phyloP scores from a whole-genome alignment of 495 filamentous ascomycete genomes.

The Umbilicaria muhlenbergii region DNA sequence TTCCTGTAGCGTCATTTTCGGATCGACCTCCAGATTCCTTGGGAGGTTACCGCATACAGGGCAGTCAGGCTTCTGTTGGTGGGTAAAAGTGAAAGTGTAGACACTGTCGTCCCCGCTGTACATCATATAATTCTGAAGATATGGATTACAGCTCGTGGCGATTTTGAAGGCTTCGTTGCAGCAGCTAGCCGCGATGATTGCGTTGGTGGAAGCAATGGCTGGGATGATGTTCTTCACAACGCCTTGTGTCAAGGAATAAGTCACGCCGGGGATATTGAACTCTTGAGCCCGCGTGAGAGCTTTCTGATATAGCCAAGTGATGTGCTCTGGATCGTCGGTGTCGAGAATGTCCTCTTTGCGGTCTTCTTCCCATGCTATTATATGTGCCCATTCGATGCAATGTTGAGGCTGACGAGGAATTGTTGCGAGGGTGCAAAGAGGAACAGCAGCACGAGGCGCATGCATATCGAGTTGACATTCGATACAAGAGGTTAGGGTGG shows the following conservation, averaged over 20 bases:
- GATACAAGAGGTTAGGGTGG: constrained; percentile 85
- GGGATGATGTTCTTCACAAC: constrained; percentile 99
- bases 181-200: constrained; percentile 85
- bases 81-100: constrained; percentile 93
- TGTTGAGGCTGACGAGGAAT: constrained; percentile 97
- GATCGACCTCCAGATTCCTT: constrained; percentile 53
- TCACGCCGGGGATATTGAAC: constrained; percentile 85
- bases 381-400: constrained; percentile 98
- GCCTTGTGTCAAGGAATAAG: constrained; percentile 92
- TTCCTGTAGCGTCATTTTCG: constrained; percentile 58
- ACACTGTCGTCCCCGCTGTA: constrained; percentile 90
- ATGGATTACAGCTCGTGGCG: constrained; percentile 63
- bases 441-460: constrained; percentile 81
- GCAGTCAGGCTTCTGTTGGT: constrained; percentile 82
- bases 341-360: constrained; percentile 54
- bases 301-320: constrained; percentile 88
- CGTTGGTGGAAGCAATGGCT: constrained; percentile 94
- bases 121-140: constrained; percentile 96
- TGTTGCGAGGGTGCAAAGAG: constrained; percentile 89
- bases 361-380: constrained; percentile 58
- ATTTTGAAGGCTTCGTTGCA: constrained; percentile 98
- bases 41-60: constrained; percentile 83
- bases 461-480: constrained; percentile 99
- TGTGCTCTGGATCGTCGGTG: constrained; percentile 92
- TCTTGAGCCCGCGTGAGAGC: constrained; percentile 65